Conservation (phyloP, 805 yeast species). For the Monosporozyma servazzii region DNA sequence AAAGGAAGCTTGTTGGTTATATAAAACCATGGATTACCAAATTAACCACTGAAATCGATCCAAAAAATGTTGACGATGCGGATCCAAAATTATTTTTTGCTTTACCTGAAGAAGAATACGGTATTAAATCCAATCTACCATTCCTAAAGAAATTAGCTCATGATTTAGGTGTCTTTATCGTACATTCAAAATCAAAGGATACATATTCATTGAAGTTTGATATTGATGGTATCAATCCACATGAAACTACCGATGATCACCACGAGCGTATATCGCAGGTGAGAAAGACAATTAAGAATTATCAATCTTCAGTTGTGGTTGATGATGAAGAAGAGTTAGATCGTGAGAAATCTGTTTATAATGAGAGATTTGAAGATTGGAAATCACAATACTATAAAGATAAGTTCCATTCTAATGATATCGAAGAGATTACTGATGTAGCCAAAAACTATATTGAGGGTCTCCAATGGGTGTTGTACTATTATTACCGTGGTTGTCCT, state of each 20-base stretch:
- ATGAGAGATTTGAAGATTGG: conserved; percentile 70
- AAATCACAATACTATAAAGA: conserved; percentile 75
- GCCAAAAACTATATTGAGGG: conserved; percentile 86
- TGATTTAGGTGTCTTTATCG: conserved; percentile 56
- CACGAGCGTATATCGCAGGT: conserved; percentile 42
- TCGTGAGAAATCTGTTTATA: conserved; percentile 53
- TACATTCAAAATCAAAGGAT: conserved; percentile 51
- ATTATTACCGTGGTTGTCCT: conserved; percentile 82
- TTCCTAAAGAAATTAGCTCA: conserved; percentile 56
- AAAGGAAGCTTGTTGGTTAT: conserved; percentile 59
- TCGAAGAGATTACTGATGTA: conserved; percentile 51
- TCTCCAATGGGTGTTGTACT: conserved; percentile 89
- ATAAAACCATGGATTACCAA: conserved; percentile 41
- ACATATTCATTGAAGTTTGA: conserved; percentile 55
- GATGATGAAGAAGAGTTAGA: conserved; percentile 46
- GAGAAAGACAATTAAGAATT: conserved; percentile 49
- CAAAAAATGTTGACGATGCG: conserved; percentile 35
- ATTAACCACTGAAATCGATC: conserved; percentile 16
- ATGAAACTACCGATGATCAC: conserved; percentile 59
- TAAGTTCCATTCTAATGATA: conserved; percentile 63
- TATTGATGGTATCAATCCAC: conserved; percentile 62
- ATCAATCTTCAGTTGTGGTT: conserved; percentile 50
- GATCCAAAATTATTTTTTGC: conserved; percentile 6
- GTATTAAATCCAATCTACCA: conserved; percentile 37
- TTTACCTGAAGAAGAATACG: conserved; percentile 33